Conservation (phyloP, 495 filamentous ascomycete genomes). For the Tetracladium setigerum region DNA sequence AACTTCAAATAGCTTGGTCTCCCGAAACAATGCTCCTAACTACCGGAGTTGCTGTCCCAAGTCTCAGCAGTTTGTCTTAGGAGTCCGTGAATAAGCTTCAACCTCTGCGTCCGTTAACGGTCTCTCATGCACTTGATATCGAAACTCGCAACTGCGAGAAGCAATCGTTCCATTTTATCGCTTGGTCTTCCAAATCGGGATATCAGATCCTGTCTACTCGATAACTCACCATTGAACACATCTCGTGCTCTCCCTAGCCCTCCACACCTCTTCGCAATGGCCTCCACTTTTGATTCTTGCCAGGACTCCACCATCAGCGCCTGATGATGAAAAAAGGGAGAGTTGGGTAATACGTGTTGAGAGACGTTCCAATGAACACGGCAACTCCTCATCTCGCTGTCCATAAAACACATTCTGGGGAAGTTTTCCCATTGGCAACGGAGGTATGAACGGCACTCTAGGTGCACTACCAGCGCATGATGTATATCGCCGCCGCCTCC, state of each 20-base stretch:
- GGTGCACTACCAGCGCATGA: neutral
- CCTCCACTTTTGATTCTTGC: constrained; percentile 16
- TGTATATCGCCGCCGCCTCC: neutral
- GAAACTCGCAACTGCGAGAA: constrained; percentile 9
- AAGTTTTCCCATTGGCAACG: too few species aligned
- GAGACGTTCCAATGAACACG: too few species aligned
- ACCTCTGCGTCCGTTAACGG: constrained; percentile 20
- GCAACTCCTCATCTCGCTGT: too few species aligned
- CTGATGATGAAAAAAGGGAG: constrained; percentile 4
- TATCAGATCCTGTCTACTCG: constrained; percentile 16
- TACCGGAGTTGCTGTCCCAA: too few species aligned
- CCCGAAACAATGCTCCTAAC: too few species aligned
- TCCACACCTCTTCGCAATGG: constrained; percentile 19
- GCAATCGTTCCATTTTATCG: constrained; percentile 1
- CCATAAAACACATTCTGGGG: too few species aligned
- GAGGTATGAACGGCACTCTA: too few species aligned
- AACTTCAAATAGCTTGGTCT: too few species aligned
- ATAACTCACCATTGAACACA: constrained; percentile 14
- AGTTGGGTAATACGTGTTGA: constrained; percentile 12
- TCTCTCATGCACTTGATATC: neutral
- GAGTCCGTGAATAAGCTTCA: neutral
- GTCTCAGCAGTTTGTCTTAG: too few species aligned
- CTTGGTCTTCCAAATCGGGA: constrained; percentile 19
- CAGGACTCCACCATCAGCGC: constrained; percentile 16
- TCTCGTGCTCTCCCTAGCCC: constrained; percentile 12